These are phyloP conservation scores for Prinsepia uniflora DNA, from an alignment of 306 rosid genomes.

Conservation along the genomic window DNA sequence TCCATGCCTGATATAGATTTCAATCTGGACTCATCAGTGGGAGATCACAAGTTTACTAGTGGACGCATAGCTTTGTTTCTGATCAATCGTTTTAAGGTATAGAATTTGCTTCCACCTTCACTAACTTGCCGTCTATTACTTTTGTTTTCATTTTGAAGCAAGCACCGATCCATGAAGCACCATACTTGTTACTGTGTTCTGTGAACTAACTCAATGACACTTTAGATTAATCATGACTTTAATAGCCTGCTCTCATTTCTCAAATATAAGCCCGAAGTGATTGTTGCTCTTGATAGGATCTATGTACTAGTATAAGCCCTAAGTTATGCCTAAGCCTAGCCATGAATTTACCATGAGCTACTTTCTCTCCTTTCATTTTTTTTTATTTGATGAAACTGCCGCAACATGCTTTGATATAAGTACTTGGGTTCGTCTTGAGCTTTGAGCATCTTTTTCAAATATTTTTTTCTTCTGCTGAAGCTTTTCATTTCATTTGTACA, in stretches of 20 bases:
- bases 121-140: neutral
- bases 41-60: conserved; percentile 79
- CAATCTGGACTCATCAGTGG: conserved; percentile 70
- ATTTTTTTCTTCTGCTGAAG: conserved; percentile 22
- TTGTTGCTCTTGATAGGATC: conserved; percentile 2
- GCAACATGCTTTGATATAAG: neutral
- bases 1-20: conserved; percentile 85
- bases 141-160: neutral
- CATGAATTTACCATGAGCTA: neutral
- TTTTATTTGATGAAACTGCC: neutral
- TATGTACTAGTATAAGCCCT: neutral
- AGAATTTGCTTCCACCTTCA: conserved; percentile 15
- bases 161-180: neutral
- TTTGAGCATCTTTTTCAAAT: neutral
- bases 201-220: neutral
- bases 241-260: neutral
- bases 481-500: conserved; percentile 38
- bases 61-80: conserved; percentile 60
- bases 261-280: neutral
- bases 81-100: conserved; percentile 77
- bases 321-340: neutral
- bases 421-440: neutral
- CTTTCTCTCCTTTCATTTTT: neutral
- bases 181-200: neutral
- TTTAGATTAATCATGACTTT: neutral